Conservation (phyloP, 306 rosid species). For the Myrica gale region DNA sequence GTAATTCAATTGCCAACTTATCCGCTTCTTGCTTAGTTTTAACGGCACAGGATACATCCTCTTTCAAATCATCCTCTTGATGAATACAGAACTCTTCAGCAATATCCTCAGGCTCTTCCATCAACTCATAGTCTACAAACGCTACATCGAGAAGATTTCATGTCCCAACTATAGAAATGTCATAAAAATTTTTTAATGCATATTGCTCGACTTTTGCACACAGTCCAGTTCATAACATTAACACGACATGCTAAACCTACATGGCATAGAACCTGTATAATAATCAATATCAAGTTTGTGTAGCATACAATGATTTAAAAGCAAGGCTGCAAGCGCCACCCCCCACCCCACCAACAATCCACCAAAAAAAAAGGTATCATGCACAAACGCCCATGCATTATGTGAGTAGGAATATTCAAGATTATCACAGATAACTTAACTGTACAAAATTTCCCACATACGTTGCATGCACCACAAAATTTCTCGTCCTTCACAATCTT, state of each 20-base stretch:
- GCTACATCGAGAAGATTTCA: conserved; percentile 15
- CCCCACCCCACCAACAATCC: too few species aligned
- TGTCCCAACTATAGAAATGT: conserved; percentile 12
- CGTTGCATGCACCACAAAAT: background rate
- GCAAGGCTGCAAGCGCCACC: background rate
- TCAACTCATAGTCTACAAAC: conserved; percentile 34
- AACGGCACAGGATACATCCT: conserved; percentile 31
- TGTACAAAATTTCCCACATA: background rate
- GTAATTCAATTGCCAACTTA: conserved; percentile 61
- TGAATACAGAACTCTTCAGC: conserved; percentile 41
- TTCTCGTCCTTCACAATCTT: background rate
- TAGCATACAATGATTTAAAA: background rate
- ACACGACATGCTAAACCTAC: background rate
- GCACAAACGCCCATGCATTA: background rate
- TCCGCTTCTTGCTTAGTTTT: conserved; percentile 49
- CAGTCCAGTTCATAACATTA: background rate
- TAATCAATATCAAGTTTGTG: background rate
- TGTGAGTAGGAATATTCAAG: background rate
- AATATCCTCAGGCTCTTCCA: conserved; percentile 46
- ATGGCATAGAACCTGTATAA: background rate
- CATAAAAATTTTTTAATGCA: conserved; percentile 15
- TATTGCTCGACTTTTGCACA: background rate
- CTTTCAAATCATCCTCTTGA: conserved; percentile 32
- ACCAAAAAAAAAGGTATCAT: too few species aligned
- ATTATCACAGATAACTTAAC: background rate